phyloP scores from a whole-genome alignment of 495 filamentous ascomycete species.

The Xylaria bambusicola region DNA sequence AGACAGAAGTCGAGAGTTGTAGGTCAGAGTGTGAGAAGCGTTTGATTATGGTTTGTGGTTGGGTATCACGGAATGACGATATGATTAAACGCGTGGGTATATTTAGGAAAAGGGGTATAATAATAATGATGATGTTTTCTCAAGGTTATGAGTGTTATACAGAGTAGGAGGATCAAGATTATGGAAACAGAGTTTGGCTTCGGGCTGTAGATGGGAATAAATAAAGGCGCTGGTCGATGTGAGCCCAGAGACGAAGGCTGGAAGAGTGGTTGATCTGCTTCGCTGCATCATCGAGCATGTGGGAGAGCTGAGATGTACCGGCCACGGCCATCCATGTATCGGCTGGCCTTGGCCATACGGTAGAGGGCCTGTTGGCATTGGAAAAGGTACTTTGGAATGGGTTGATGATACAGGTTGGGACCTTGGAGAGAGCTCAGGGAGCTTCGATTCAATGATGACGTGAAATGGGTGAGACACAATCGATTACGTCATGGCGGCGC shows the following conservation, averaged over 20 bases:
- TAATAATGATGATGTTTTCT: neutral
- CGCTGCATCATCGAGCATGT: neutral
- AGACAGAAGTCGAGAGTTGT: neutral
- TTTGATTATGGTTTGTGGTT: neutral
- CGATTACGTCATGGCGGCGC: constrained; percentile 10
- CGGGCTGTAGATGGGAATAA: neutral
- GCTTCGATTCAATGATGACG: constrained; percentile 14
- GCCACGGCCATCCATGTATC: neutral
- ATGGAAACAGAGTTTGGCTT: neutral
- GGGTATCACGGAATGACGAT: constrained; percentile 15
- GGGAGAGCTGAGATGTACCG: too few species aligned
- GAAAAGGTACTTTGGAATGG: neutral
- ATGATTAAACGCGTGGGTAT: constrained; percentile 9
- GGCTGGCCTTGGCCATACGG: neutral
- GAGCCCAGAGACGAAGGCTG: neutral
- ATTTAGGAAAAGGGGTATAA: constrained; percentile 1
- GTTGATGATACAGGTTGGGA: neutral
- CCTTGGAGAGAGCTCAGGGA: too few species aligned
- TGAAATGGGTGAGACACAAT: constrained; percentile 4
- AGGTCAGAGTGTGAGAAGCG: neutral
- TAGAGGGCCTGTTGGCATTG: neutral
- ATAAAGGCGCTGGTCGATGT: neutral
- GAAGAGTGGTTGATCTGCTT: neutral
- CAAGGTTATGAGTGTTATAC: neutral
- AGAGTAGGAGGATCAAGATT: neutral